Conservation (phyloP, 768 basidiomycete species). For the Mycena vulgaris region DNA sequence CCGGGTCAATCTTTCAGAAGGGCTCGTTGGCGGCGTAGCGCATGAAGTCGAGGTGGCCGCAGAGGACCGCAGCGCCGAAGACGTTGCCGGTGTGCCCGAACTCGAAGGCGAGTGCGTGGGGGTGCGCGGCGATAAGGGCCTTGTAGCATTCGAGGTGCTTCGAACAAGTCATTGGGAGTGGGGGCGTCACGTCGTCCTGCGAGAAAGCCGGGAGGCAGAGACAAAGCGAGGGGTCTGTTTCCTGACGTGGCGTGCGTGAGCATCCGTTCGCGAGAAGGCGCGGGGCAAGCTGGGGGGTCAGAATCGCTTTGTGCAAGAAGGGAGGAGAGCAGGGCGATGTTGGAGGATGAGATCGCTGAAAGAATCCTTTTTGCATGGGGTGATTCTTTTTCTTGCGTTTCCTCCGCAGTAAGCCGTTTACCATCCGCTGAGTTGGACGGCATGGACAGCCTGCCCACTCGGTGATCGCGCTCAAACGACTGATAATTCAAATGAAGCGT, state of each 20-base stretch:
- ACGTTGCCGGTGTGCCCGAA: conserved; percentile 22
- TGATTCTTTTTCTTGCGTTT: too few relatives aligned
- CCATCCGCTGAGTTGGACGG: too few relatives aligned
- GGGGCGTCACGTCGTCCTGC: neutral
- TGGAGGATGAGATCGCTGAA: too few relatives aligned
- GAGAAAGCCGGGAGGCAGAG: neutral
- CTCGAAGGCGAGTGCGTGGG: conserved; percentile 23
- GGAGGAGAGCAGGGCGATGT: neutral
- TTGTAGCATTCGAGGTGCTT: conserved; percentile 14
- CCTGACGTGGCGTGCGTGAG: neutral
- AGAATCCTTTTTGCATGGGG: too few relatives aligned
- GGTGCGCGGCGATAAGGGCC: conserved; percentile 17
- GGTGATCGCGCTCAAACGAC: neutral
- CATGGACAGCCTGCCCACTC: too few relatives aligned
- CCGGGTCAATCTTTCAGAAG: conserved; percentile 23
- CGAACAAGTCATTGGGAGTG: neutral
- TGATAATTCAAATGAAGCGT: too few relatives aligned
- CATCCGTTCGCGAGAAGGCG: conserved; percentile 6
- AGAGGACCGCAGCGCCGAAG: neutral
- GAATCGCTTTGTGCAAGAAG: neutral
- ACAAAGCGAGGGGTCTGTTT: neutral
- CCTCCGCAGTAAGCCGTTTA: too few relatives aligned
- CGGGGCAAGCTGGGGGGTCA: neutral
- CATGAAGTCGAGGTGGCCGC: conserved; percentile 17
- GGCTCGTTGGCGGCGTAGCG: conserved; percentile 12